A percentile compares a stretch with the other conserved stretches of the same genome.
Evolutionary conservation across 495 filamentous ascomycete genomes (phyloP).

Genomic region (Penicillium tannophilum): DNA sequence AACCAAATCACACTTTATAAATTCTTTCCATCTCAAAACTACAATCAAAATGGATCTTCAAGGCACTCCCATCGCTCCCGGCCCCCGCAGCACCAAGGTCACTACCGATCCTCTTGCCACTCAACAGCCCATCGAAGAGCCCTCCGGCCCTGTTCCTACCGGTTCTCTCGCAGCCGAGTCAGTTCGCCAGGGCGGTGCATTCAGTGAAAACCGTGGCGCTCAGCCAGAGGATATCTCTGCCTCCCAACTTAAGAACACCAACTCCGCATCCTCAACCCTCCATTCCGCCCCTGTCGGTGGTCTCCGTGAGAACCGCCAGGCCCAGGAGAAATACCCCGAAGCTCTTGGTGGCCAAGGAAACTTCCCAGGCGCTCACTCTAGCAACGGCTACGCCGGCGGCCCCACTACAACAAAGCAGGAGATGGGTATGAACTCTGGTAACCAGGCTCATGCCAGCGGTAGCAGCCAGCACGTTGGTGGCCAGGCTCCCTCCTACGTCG

Average conservation of each 20-base stretch:
- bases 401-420: conserved; percentile 42
- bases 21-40: neutral
- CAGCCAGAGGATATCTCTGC: conserved; percentile 51
- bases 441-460: conserved; percentile 30
- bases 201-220: conserved; percentile 53
- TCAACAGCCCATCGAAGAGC: conserved; percentile 50
- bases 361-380: conserved; percentile 48
- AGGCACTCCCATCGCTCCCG: conserved; percentile 45
- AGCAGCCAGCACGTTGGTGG: conserved; percentile 33
- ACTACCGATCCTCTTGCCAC: conserved; percentile 52
- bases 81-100: conserved; percentile 47
- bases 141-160: conserved; percentile 56
- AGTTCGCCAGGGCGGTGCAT: conserved; percentile 50
- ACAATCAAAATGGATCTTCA: conserved; percentile 49
- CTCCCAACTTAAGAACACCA: conserved; percentile 53
- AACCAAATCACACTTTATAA: neutral
- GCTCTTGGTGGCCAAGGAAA: conserved; percentile 52
- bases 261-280: conserved; percentile 54
- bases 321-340: conserved; percentile 51
- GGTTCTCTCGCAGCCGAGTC: conserved; percentile 71
- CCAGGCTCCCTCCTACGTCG: conserved; percentile 49
- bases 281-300: conserved; percentile 50
- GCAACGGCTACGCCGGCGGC: conserved; percentile 47
- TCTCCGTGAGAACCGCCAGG: conserved; percentile 48
- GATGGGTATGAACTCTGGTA: conserved; percentile 28